Percentiles rank a stretch among this genome's conserved stretches.
Conservation (phyloP, 768 basidiomycete species). For the Hortiboletus flavorubellus region DNA sequence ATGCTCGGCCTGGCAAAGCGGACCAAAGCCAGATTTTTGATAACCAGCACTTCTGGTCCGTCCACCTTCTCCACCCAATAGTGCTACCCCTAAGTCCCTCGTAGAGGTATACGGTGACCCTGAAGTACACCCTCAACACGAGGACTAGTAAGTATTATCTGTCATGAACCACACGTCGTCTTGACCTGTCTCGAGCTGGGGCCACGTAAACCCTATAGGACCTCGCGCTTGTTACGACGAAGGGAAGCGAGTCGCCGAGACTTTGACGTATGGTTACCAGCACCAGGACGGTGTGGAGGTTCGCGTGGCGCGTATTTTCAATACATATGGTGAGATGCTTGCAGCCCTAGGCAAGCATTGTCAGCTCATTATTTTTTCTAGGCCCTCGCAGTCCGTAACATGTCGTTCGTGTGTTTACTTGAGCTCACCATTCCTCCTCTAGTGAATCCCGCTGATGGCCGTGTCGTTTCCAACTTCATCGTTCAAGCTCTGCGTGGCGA, state of each 20-base stretch:
- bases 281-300: constrained; percentile 94
- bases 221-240: constrained; percentile 99
- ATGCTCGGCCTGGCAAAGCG: constrained; percentile 99
- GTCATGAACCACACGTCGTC: constrained; percentile 5
- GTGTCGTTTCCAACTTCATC: constrained; percentile 99
- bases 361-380: constrained; percentile 6
- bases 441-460: constrained; percentile 97
- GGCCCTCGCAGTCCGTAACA: constrained; percentile 65
- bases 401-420: constrained; percentile 18
- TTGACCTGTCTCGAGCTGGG: constrained; percentile 62
- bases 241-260: constrained; percentile 98
- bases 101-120: constrained; percentile 98
- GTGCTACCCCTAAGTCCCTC: constrained; percentile 2
- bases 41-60: constrained; percentile 90
- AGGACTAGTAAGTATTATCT: constrained; percentile 75
- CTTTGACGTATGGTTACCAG: constrained; percentile 93
- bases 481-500: constrained; percentile 95
- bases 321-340: constrained; percentile 67
- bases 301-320: constrained; percentile 97
- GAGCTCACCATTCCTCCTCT: constrained; percentile 22
- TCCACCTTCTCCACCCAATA: neutral
- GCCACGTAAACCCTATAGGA: constrained; percentile 97
- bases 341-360: neutral
- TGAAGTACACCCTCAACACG: constrained; percentile 93
- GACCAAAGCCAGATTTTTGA: constrained; percentile 95